Base-by-base conservation (phyloP, 2,329 filamentous ascomycete species). In the Fusarium veterinarium region DNA sequence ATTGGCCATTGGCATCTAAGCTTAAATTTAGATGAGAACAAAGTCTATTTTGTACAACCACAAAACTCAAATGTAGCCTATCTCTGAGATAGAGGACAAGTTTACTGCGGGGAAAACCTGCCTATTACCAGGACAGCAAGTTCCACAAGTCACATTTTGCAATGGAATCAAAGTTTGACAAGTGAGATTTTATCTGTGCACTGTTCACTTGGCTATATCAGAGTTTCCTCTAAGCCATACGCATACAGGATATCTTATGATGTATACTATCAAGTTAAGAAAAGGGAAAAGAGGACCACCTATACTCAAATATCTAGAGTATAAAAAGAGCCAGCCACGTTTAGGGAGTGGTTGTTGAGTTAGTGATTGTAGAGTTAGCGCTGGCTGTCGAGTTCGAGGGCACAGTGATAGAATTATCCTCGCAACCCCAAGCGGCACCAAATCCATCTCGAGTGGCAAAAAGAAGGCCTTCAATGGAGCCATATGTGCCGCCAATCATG, bases 401-500 rank as follows among this genome's bases (percentile, higher is more conserved):
- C 31, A 28, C 49, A 20, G 51, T 41, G 28, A 60, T 67, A 33
- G 70, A 70, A 38, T 72, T 72, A 25, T 72, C 70, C 8, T 14
- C 31, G 6, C 70, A 72, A 25, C 60, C 56, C 70, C 70, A 72
- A 17, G 60, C 11, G 2, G 23, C 9, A 6, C 69, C 57, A 28
- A 23, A 23, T 14, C 19, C 11, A 10, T 9, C 53, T 44, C 8
- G 46, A 38, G 45, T 40, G 7, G 60, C 44, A 11, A 44, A 11
- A 14, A 37, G 46, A 6, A 73, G 70, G 7, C 46, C 44, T 11
- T 71, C 38, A 10, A 71, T 33, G 23, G 70, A 73, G 28, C 70
- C 70, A 25, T 70, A 73, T 8, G 61, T 73, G 2, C 70, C 70
- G 6, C 58, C 45, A 33, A 73, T 19, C 66, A 73, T 71, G 19